Evolutionary conservation across 1,139 yeast species (phyloP).

Genomic region (Debaryomyces nepalensis): DNA sequence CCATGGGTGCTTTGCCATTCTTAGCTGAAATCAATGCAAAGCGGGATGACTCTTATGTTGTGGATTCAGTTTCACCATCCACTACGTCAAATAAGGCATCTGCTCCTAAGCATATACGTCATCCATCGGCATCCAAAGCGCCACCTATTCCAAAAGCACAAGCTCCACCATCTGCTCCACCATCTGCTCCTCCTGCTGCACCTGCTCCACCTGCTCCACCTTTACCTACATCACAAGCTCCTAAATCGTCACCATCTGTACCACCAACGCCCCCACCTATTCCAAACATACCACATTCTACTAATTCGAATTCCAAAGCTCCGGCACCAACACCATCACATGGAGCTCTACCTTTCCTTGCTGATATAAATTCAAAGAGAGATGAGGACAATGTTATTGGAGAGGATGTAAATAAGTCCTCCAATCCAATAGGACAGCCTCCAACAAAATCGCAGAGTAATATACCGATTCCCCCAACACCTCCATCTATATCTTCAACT

Average conservation of each 20-base stretch:
- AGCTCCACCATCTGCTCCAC: slow-evolving; percentile 22
- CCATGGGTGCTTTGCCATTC: slow-evolving; percentile 43
- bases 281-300: slow-evolving; percentile 9
- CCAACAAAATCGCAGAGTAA: not conserved
- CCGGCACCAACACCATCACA: slow-evolving; percentile 23
- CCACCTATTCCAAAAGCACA: slow-evolving; percentile 20
- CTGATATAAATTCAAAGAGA: slow-evolving; percentile 47
- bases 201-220: slow-evolving; percentile 19
- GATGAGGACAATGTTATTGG: slow-evolving; percentile 27
- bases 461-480: slow-evolving; percentile 20
- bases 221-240: slow-evolving; percentile 7
- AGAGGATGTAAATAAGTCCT: not conserved
- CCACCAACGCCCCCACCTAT: slow-evolving; percentile 19
- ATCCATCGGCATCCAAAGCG: slow-evolving; percentile 13
- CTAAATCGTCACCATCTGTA: slow-evolving; percentile 1
- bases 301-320: slow-evolving; percentile 4
- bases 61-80: slow-evolving; percentile 42
- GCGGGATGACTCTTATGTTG: slow-evolving; percentile 60
- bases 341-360: slow-evolving; percentile 43
- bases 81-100: no score
- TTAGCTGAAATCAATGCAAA: slow-evolving; percentile 60
- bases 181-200: slow-evolving; percentile 18
- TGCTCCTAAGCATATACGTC: slow-evolving; percentile 1
- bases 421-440: not conserved
- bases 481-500: slow-evolving; percentile 19